Evolutionary conservation across 768 basidiomycete species (phyloP).

Genomic region (Serendipita sp.): DNA sequence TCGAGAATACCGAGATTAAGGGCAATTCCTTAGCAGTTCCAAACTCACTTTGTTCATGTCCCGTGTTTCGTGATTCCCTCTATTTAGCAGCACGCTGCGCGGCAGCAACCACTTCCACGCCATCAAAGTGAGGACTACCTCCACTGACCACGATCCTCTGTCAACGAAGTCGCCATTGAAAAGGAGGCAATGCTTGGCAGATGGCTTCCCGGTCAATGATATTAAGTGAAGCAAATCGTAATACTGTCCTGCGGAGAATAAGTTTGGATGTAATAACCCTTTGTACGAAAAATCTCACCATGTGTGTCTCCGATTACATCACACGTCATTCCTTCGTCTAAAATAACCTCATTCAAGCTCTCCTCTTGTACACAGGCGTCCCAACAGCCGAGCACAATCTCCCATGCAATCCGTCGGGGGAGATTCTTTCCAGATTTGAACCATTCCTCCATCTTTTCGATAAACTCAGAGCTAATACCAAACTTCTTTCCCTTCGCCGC

Average conservation of each 20-base stretch:
- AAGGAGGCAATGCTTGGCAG: constrained; percentile 64
- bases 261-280: background rate
- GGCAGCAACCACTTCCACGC: constrained; percentile 98
- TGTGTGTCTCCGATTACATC: constrained; percentile 97
- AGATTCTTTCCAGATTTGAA: constrained; percentile 93
- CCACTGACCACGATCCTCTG: constrained; percentile 88
- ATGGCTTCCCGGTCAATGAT: constrained; percentile 72
- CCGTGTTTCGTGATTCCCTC: constrained; percentile 92
- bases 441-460: constrained; percentile 73
- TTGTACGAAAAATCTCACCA: constrained; percentile 30
- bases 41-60: constrained; percentile 70
- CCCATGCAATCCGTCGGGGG: constrained; percentile 82
- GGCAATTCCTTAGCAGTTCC: background rate
- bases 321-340: constrained; percentile 63
- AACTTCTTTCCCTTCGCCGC: constrained; percentile 36
- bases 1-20: background rate
- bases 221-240: constrained; percentile 85
- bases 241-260: constrained; percentile 54
- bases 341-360: constrained; percentile 57
- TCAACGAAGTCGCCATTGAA: constrained; percentile 98
- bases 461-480: constrained; percentile 58
- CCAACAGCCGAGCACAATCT: constrained; percentile 81
- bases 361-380: constrained; percentile 58
- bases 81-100: constrained; percentile 75
- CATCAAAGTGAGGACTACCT: constrained; percentile 83